Evolutionary conservation across 2,329 filamentous ascomycete genomes (phyloP), one percentile per base, ranked within the genome.

Genomic region (Ambrosiella beaveri): DNA sequence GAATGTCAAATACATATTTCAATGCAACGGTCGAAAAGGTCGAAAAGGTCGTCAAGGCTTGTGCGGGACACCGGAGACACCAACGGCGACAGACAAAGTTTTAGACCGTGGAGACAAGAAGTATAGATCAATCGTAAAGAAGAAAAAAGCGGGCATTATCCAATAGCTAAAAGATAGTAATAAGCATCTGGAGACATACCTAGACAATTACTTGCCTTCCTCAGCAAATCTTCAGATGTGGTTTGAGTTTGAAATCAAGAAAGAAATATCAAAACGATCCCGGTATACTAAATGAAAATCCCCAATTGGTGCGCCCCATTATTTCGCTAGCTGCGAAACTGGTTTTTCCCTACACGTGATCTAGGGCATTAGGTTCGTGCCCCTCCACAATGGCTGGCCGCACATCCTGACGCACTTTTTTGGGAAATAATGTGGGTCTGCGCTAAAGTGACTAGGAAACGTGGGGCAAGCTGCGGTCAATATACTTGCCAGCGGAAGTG

Each of bases 141-240:
- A 56, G n/a, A 54, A 41, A 39, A 54, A n/a, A n/a, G 49, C 36
- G 49, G 56, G 51, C 56, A 40, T 58, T n/a, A 27, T 56, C 57
- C 52, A 51, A 49, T 13, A 36, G 44, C 47, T 44, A 61, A 58
- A 38, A 41, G 37, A 58, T 58, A 50, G 38, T 56, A 52, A 17
- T 61, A 70, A 73, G 70, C 73, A 76, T 76, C 73, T 71, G 71
- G 70, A 74, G 73, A 80, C 77, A 66, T 79, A 80, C 77, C 77
- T 80, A 77, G 77, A 80, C 77, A 79, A 77, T 76, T 74, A 71
- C 76, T 74, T 79, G 77, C 75, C 77, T 74, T 80, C 77, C 76
- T 80, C 77, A 80, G 77, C 76, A 79, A 67, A 74, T 75, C 71
- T 71, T 76, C 71, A 76, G 75, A 78, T 76, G 73, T 70, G 71